Base-by-base conservation (phyloP, 306 rosid genomes). In the Quercus glauca region DNA sequence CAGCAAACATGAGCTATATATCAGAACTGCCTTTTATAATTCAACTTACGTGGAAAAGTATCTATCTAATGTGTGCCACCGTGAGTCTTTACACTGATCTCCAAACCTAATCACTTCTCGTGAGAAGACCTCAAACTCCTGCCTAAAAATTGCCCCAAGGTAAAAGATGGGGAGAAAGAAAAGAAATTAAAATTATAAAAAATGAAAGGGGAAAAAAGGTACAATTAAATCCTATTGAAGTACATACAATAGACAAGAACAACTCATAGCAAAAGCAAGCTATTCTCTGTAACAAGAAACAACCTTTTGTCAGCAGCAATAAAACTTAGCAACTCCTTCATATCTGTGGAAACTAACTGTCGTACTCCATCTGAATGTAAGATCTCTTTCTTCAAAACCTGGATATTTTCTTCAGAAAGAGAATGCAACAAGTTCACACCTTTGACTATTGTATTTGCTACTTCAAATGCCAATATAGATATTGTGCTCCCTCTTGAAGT, bases 271-370 rank as follows among this genome's bases (percentile, higher is more conserved):
- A 78, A 78, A 52, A 57, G 49, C 73, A 91, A 33, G 14, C 49
- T 69, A 59, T 55, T 72, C 31, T 74, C 65, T 82, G 37, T 13
- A 64, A 76, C 80, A 80, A 73, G 75, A 59, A 85, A 79, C 76
- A 73, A 96, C 99, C 98, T 93, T 90, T 91, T 96, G 89, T 96
- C 97, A 18, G 89, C 78, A 68, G 92, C 96, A n/a, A 97, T 98
- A 73, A 96, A 86, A 71, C 85, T 75, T 17, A 87, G 78, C 85
- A 96, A 85, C 85, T 93, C 91, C 72, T 87, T 85, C 87, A 83
- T 85, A 80, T 89, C 90, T 26, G 86, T 84, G 0, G 99, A 96
- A 73, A 96, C 96, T 74, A 93, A 80, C 6, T 77, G 85, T 31
- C 85, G 88, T 55, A 93, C 88, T 74, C 92, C 96, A 81, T 91